Percentiles rank a stretch among this genome's conserved stretches.
These are phyloP conservation scores for Epichloe uncinata DNA, from an alignment of 2,329 filamentous ascomycete genomes.

Conservation along the genomic window DNA sequence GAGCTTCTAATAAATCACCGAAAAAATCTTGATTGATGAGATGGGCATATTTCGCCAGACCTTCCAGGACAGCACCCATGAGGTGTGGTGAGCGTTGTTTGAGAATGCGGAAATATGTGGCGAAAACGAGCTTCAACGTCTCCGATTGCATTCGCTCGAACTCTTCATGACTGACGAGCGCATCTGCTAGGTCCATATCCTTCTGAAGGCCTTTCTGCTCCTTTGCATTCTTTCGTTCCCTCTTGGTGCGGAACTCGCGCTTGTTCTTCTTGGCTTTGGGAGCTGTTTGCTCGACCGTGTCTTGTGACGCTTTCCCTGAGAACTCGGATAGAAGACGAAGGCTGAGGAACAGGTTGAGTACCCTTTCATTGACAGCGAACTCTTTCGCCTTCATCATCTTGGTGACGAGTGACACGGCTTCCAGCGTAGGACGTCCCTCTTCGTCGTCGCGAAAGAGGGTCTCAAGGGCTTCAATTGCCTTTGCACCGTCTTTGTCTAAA, in stretches of 20 bases:
- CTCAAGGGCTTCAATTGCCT: slow-evolving; percentile 67
- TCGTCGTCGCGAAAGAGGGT: slow-evolving; percentile 77
- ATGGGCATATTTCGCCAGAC: slow-evolving; percentile 84
- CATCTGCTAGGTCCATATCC: slow-evolving; percentile 87
- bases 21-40: slow-evolving; percentile 99
- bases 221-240: slow-evolving; percentile 66
- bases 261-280: slow-evolving; percentile 44
- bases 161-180: slow-evolving; percentile 81
- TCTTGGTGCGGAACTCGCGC: slow-evolving; percentile 84
- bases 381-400: slow-evolving; percentile 92
- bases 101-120: slow-evolving; percentile 85
- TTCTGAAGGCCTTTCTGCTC: slow-evolving; percentile 83
- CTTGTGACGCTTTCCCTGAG: slow-evolving; percentile 66
- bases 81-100: slow-evolving; percentile 70
- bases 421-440: slow-evolving; percentile 76
- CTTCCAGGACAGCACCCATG: slow-evolving; percentile 95
- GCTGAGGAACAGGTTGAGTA: slow-evolving; percentile 83
- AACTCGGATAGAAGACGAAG: slow-evolving; percentile 83
- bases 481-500: slow-evolving; percentile 61
- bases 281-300: slow-evolving; percentile 47
- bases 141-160: slow-evolving; percentile 89
- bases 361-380: slow-evolving; percentile 70
- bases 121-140: slow-evolving; percentile 90
- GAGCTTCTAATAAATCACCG: slow-evolving; percentile 82
- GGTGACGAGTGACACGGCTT: slow-evolving; percentile 69